These are phyloP conservation scores for Pseudogymnoascus sp. DNA, from an alignment of 2,329 filamentous ascomycete genomes.

Conservation along the genomic window DNA sequence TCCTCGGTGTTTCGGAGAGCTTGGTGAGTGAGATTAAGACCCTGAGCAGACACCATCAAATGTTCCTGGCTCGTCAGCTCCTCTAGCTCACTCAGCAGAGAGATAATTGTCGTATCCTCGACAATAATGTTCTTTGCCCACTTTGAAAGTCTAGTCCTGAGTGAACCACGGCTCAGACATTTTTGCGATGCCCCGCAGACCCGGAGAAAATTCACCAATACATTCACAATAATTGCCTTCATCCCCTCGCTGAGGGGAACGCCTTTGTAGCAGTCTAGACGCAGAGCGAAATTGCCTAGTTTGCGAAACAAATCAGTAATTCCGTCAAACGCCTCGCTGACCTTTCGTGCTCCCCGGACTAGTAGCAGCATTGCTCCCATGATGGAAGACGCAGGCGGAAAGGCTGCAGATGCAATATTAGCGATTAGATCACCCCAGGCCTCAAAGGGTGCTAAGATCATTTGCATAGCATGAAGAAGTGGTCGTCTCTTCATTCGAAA, in stretches of 20 bases:
- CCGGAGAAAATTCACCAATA: background rate
- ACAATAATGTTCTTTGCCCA: background rate
- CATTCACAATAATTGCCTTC: background rate
- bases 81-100: background rate
- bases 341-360: background rate
- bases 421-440: conserved; percentile 2
- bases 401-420: background rate
- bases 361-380: background rate
- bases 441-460: conserved; percentile 1
- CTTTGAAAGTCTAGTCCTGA: background rate
- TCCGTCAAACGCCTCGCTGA: background rate
- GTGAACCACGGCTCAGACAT: background rate
- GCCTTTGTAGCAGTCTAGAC: background rate
- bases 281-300: background rate
- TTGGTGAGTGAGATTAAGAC: background rate
- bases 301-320: background rate
- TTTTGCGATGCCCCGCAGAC: background rate
- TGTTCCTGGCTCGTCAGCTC: background rate
- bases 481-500: conserved; percentile 2
- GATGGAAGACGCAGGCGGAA: background rate
- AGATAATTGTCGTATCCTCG: background rate
- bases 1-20: background rate
- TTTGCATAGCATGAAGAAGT: conserved; percentile 7
- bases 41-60: background rate
- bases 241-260: background rate